Percentiles rank a stretch among this genome's conserved stretches.
Evolutionary conservation across 1,139 yeast genomes (phyloP).

Genomic region (Citeromyces siamensis): DNA sequence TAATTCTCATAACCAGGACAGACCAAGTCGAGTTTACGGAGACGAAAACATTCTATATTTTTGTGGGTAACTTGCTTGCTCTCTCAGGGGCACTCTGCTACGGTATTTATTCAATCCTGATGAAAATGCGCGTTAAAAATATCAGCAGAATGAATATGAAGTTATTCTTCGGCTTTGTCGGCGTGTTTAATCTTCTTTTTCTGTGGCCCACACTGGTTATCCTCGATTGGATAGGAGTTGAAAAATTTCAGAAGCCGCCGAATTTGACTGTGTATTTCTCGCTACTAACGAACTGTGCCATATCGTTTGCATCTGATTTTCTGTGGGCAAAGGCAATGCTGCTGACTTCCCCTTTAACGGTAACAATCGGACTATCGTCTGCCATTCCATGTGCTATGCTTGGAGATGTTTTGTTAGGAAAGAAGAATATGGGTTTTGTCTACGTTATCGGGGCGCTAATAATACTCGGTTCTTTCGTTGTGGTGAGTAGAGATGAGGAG

Average conservation of each 20-base stretch:
- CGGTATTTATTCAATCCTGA: conserved; percentile 82
- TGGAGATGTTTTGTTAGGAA: conserved; percentile 73
- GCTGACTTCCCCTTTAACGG: conserved; percentile 86
- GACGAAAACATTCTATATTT: conserved; percentile 18
- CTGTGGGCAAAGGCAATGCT: conserved; percentile 96
- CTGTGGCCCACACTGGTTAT: conserved; percentile 75
- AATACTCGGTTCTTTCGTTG: conserved; percentile 73
- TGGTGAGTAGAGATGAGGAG: conserved; percentile 72
- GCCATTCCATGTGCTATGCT: conserved; percentile 93
- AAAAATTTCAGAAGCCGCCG: conserved; percentile 60
- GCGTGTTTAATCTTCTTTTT: conserved; percentile 62
- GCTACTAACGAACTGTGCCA: conserved; percentile 51
- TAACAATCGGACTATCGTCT: conserved; percentile 85
- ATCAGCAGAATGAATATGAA: conserved; percentile 75
- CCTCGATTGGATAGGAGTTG: conserved; percentile 51
- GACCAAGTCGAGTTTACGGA: conserved; percentile 13
- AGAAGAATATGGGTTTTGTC: conserved; percentile 41
- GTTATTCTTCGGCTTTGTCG: conserved; percentile 89
- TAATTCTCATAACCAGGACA: conserved; percentile 52
- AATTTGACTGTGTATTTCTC: conserved; percentile 37
- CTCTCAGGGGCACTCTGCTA: conserved; percentile 75
- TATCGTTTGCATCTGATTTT: conserved; percentile 79
- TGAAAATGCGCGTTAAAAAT: conserved; percentile 59
- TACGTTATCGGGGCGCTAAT: conserved; percentile 72
- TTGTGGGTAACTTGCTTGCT: conserved; percentile 73